phyloP scores from a whole-genome alignment of 1,284 basidiomycete species.

The Pseudozyma sp. region DNA sequence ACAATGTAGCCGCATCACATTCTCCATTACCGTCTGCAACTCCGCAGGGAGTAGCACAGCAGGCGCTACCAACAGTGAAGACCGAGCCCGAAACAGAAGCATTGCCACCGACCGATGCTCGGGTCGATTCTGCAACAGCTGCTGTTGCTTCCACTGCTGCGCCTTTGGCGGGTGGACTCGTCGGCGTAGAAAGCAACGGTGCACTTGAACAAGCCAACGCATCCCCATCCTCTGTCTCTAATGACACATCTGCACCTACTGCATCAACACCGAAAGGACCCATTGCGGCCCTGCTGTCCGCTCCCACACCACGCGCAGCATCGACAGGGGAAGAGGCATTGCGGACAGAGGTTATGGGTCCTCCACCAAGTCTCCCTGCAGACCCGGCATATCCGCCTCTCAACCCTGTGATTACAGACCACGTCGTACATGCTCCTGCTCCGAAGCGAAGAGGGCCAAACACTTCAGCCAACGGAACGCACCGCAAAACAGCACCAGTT shows the following conservation, averaged over 20 bases:
- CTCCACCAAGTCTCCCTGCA: constrained; percentile 38
- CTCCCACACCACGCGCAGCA: neutral
- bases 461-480: constrained; percentile 16
- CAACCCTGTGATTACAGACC: constrained; percentile 31
- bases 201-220: neutral
- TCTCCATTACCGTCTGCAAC: neutral
- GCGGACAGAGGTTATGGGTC: constrained; percentile 53
- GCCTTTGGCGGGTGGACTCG: constrained; percentile 17
- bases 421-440: constrained; percentile 4
- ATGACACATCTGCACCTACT: neutral
- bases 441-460: constrained; percentile 21
- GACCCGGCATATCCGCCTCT: constrained; percentile 47
- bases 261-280: constrained; percentile 4
- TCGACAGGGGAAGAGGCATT: constrained; percentile 17
- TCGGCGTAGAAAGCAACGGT: constrained; percentile 5
- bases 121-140: neutral
- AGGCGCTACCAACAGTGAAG: constrained; percentile 9
- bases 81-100: constrained; percentile 6
- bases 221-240: neutral
- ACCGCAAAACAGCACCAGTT: constrained; percentile 9
- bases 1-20: neutral
- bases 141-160: neutral
- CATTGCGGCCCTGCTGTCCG: constrained; percentile 14
- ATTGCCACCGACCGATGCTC: neutral
- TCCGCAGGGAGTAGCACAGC: neutral